Percentiles rank a stretch among this genome's conserved stretches.
phyloP scores from a whole-genome alignment of 2,329 filamentous ascomycete species.

The Cytospora paraplurivora region DNA sequence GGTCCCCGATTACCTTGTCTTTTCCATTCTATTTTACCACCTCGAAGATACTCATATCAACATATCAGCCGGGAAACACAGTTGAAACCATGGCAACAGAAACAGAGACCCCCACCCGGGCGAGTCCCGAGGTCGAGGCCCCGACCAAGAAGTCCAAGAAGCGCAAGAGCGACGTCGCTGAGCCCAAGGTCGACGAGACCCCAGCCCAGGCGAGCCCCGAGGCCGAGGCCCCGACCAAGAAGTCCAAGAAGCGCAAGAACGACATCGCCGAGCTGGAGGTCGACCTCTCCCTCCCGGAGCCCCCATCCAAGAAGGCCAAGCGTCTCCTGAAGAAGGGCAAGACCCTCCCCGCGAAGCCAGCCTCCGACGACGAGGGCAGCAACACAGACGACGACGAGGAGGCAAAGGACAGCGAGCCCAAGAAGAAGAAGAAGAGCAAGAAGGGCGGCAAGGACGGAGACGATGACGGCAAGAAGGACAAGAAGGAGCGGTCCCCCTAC shows the following conservation, averaged over 20 bases:
- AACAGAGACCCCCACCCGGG: conserved; percentile 15
- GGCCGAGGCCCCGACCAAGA: conserved; percentile 25
- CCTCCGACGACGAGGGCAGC: conserved; percentile 44
- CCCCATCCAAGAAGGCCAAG: conserved; percentile 90
- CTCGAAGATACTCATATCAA: neutral
- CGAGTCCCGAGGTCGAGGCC: conserved; percentile 26
- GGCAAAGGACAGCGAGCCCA: neutral
- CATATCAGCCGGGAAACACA: neutral
- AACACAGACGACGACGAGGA: conserved; percentile 30
- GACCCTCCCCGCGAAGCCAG: conserved; percentile 50
- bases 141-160: conserved; percentile 54
- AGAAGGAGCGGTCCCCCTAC: conserved; percentile 70
- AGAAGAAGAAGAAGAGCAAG: conserved; percentile 27
- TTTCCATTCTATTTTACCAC: neutral
- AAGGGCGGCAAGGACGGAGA: conserved; percentile 38
- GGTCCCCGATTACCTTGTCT: neutral
- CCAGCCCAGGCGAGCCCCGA: neutral
- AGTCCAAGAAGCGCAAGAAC: conserved; percentile 72
- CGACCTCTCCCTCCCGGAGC: conserved; percentile 85
- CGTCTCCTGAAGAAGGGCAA: conserved; percentile 88
- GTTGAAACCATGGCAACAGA: conserved; percentile 14
- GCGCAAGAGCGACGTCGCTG: conserved; percentile 69
- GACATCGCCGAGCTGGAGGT: conserved; percentile 78
- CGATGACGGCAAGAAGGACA: conserved; percentile 42
- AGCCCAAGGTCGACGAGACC: conserved; percentile 77